Evolutionary conservation across 345 rosid genomes (phyloP).

Genomic region (Populus simonii): DNA sequence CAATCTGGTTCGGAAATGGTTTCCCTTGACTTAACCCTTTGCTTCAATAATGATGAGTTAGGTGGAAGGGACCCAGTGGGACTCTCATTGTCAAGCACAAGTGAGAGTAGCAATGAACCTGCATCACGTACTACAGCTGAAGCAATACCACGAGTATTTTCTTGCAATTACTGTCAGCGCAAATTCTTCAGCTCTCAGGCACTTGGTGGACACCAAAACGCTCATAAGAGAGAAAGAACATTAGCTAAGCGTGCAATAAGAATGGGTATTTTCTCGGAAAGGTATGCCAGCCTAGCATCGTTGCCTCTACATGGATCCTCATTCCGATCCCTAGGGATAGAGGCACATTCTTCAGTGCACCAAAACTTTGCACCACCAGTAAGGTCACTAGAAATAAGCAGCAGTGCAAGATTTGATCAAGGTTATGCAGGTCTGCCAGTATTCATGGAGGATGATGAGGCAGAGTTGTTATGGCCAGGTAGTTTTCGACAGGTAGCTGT

Average conservation of each 20-base stretch:
- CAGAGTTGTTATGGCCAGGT: constrained; percentile 71
- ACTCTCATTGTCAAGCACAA: constrained; percentile 56
- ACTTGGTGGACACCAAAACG: constrained; percentile 30
- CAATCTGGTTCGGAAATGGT: constrained; percentile 16
- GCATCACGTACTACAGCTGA: constrained; percentile 26
- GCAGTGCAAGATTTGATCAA: constrained; percentile 46
- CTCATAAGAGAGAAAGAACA: constrained; percentile 26
- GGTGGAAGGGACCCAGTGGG: constrained; percentile 26
- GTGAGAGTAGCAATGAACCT: constrained; percentile 55
- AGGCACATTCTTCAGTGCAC: constrained; percentile 55
- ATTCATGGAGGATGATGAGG: constrained; percentile 52
- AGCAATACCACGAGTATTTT: constrained; percentile 22
- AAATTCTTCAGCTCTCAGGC: constrained; percentile 31
- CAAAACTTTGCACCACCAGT: constrained; percentile 28
- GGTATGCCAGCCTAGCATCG: constrained; percentile 23
- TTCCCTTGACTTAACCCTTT: constrained; percentile 23
- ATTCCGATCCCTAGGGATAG: constrained; percentile 18
- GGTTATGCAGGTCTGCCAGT: constrained; percentile 47
- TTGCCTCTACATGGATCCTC: constrained; percentile 25
- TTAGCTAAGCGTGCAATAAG: constrained; percentile 29
- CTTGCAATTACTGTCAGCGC: constrained; percentile 25
- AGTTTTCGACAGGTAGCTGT: constrained; percentile 54
- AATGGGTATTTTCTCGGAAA: constrained; percentile 30
- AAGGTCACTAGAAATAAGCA: constrained; percentile 43
- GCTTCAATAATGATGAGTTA: constrained; percentile 11